Conservation (phyloP, 202 grass and related monocot genomes). For the Panicum virgatum region DNA sequence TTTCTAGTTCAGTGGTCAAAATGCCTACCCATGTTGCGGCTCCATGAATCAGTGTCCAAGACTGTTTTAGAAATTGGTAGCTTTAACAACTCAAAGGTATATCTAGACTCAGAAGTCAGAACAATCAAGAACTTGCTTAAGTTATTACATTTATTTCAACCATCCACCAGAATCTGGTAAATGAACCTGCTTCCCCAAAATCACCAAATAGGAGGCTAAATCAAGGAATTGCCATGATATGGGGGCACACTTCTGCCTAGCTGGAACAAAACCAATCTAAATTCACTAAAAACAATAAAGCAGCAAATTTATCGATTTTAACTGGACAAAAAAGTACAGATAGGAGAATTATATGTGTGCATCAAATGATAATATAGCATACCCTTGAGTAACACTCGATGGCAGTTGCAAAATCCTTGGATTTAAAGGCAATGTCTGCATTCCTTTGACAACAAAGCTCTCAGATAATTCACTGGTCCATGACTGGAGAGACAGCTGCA, state of each 20-base stretch:
- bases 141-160: too few relatives aligned
- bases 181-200: too few relatives aligned
- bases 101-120: too few relatives aligned
- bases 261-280: slow-evolving; percentile 15
- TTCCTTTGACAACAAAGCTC: slow-evolving; percentile 68
- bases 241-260: neutral
- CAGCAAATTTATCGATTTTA: neutral
- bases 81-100: too few relatives aligned
- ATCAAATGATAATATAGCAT: slow-evolving; percentile 19
- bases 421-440: slow-evolving; percentile 72
- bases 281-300: neutral
- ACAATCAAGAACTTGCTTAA: too few relatives aligned
- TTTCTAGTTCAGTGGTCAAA: too few relatives aligned
- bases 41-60: too few relatives aligned
- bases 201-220: too few relatives aligned
- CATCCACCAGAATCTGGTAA: too few relatives aligned
- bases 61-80: too few relatives aligned
- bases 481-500: slow-evolving; percentile 80
- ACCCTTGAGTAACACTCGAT: slow-evolving; percentile 82
- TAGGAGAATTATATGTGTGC: neutral
- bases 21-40: too few relatives aligned
- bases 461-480: slow-evolving; percentile 79
- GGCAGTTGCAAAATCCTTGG: slow-evolving; percentile 83
- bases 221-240: too few relatives aligned
- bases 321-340: neutral